phyloP scores from a whole-genome alignment of 805 yeast species.

The Lipomyces yamadae region DNA sequence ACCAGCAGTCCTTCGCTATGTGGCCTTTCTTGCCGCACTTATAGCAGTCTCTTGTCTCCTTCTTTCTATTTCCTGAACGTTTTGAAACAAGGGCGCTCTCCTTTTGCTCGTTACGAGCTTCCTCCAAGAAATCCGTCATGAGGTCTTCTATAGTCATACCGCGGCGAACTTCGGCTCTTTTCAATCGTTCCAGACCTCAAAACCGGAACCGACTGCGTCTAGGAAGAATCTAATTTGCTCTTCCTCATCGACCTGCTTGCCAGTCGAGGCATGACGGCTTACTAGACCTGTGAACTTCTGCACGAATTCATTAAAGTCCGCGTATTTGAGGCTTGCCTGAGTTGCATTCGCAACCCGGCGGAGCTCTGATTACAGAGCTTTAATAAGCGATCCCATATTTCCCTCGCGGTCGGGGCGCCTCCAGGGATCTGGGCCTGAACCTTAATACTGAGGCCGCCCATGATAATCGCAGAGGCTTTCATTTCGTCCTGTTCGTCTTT shows the following conservation, averaged over 20 bases:
- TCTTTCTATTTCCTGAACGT: slow-evolving; percentile 29
- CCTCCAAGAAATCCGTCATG: slow-evolving; percentile 1
- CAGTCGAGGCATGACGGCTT: neutral
- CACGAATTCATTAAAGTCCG: neutral
- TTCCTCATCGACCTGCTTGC: slow-evolving; percentile 3
- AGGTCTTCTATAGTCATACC: slow-evolving; percentile 5
- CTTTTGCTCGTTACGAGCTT: neutral
- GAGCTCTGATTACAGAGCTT: slow-evolving; percentile 2
- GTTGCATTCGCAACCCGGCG: slow-evolving; percentile 1
- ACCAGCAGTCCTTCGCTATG: neutral
- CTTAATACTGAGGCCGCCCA: neutral
- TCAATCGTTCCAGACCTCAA: slow-evolving; percentile 2
- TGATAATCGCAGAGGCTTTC: neutral
- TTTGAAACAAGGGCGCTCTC: neutral
- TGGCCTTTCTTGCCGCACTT: neutral
- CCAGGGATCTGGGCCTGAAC: slow-evolving; percentile 8
- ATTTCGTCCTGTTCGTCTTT: too few relatives aligned
- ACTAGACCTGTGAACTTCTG: neutral
- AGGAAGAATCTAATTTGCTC: slow-evolving; percentile 4
- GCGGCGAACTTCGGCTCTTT: slow-evolving; percentile 5
- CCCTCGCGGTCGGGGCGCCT: neutral
- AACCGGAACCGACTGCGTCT: slow-evolving; percentile 6
- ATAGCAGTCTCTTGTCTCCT: neutral
- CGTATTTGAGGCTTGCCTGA: neutral
- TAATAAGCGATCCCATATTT: slow-evolving; percentile 3